phyloP scores from a whole-genome alignment of 768 basidiomycete genomes.

The Exsudoporus frostii region DNA sequence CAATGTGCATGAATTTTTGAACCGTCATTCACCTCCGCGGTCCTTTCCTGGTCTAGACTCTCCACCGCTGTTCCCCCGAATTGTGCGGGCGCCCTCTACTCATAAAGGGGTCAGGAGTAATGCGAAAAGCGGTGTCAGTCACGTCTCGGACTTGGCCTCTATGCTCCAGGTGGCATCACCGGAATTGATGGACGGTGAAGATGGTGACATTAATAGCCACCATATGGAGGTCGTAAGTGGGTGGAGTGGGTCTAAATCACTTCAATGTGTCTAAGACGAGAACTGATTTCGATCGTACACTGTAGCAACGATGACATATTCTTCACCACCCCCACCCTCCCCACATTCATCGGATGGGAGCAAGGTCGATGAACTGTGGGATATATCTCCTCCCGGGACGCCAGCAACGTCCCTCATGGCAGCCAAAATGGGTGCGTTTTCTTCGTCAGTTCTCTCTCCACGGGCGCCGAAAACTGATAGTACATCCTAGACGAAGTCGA shows the following conservation, averaged over 20 bases:
- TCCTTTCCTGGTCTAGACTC: constrained; percentile 27
- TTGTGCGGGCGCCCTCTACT: constrained; percentile 3
- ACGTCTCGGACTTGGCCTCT: constrained; percentile 28
- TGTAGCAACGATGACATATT: constrained; percentile 37
- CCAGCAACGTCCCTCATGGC: constrained; percentile 38
- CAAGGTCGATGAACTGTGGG: constrained; percentile 51
- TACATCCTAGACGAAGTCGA: constrained; percentile 43
- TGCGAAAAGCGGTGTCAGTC: not conserved
- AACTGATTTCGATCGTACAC: constrained; percentile 5
- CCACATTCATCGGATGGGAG: constrained; percentile 37
- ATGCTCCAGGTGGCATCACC: constrained; percentile 23
- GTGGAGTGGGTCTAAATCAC: constrained; percentile 48
- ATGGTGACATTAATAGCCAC: constrained; percentile 42
- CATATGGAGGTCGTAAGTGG: constrained; percentile 62
- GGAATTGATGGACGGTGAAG: constrained; percentile 36
- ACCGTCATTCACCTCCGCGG: constrained; percentile 26
- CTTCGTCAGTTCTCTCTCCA: not conserved
- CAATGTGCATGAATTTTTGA: constrained; percentile 32
- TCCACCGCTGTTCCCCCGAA: constrained; percentile 48
- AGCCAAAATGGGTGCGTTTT: constrained; percentile 48
- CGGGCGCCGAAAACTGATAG: constrained; percentile 2
- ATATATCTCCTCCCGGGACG: constrained; percentile 46
- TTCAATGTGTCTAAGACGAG: not conserved
- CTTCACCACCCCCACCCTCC: constrained; percentile 39
- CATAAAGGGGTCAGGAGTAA: not conserved